Conservation (phyloP, 2,329 filamentous ascomycete genomes). For the Arachnomyces sp. region DNA sequence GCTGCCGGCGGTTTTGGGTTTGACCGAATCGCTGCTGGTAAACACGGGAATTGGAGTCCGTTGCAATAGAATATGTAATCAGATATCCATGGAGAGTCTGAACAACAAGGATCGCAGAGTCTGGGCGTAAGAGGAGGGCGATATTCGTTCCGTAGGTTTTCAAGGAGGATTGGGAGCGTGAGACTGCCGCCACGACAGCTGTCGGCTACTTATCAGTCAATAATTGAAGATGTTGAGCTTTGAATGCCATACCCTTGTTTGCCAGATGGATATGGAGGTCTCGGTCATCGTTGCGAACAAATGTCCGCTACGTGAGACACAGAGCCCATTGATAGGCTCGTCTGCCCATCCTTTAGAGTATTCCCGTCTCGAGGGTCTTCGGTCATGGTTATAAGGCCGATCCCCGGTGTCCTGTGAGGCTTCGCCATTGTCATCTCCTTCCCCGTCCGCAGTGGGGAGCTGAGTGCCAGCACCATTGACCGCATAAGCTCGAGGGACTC, state of each 20-base stretch:
- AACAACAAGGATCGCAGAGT: slow-evolving; percentile 85
- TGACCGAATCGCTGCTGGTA: slow-evolving; percentile 72
- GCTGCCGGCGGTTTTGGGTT: slow-evolving; percentile 39
- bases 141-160: slow-evolving; percentile 78
- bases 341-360: slow-evolving; percentile 38
- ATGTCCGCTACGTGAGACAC: slow-evolving; percentile 70
- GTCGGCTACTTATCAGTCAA: slow-evolving; percentile 58
- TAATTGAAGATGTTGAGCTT: slow-evolving; percentile 17
- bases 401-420: slow-evolving; percentile 16
- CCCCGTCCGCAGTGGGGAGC: slow-evolving; percentile 20
- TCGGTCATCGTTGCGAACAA: slow-evolving; percentile 81
- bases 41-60: slow-evolving; percentile 71
- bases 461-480: slow-evolving; percentile 38
- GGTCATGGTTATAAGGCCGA: slow-evolving; percentile 19
- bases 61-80: slow-evolving; percentile 88
- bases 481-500: slow-evolving; percentile 42
- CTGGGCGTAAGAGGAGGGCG: slow-evolving; percentile 77
- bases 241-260: slow-evolving; percentile 64
- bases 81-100: slow-evolving; percentile 80
- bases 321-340: slow-evolving; percentile 66
- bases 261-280: slow-evolving; percentile 88
- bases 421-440: slow-evolving; percentile 11
- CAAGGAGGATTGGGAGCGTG: slow-evolving; percentile 73
- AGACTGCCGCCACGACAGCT: slow-evolving; percentile 75
- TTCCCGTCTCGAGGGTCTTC: slow-evolving; percentile 19